Conservation (phyloP, 257 asterid genomes). For the Scutellaria barbata region DNA sequence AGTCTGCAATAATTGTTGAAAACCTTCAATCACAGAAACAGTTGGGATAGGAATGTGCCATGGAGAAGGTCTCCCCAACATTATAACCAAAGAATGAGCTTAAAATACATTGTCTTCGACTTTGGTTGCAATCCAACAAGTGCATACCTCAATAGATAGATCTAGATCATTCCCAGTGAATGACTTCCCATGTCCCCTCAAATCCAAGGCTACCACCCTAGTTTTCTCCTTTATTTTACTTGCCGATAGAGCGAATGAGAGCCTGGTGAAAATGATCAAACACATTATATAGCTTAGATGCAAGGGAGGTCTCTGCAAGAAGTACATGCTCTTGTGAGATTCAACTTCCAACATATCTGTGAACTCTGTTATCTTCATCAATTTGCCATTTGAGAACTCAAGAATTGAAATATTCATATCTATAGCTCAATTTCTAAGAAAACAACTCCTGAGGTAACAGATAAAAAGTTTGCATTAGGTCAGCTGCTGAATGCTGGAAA, state of each 20-base stretch:
- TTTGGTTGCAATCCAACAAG: slow-evolving; percentile 19
- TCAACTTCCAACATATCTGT: no score
- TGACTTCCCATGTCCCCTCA: slow-evolving; percentile 97
- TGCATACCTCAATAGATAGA: slow-evolving; percentile 80
- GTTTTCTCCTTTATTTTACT: slow-evolving; percentile 77
- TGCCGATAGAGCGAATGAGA: slow-evolving; percentile 83
- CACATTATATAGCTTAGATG: slow-evolving; percentile 25
- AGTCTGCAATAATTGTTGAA: slow-evolving; percentile 56
- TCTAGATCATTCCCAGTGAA: slow-evolving; percentile 81
- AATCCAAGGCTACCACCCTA: slow-evolving; percentile 83
- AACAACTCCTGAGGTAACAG: not conserved
- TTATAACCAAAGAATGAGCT: slow-evolving; percentile 24
- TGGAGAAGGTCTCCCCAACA: not conserved
- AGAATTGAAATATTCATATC: not conserved
- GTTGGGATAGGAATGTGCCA: slow-evolving; percentile 14
- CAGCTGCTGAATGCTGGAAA: not conserved
- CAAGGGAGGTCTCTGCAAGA: slow-evolving; percentile 25
- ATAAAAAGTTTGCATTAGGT: no score
- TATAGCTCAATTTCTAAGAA: not conserved
- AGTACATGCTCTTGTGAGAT: not conserved
- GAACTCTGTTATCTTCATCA: no score
- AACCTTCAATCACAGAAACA: slow-evolving; percentile 29
- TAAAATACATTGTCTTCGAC: slow-evolving; percentile 25
- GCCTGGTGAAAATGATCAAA: slow-evolving; percentile 52
- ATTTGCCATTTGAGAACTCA: not conserved